phyloP scores from a whole-genome alignment of 805 yeast species.

The Suhomyces prunicola region DNA sequence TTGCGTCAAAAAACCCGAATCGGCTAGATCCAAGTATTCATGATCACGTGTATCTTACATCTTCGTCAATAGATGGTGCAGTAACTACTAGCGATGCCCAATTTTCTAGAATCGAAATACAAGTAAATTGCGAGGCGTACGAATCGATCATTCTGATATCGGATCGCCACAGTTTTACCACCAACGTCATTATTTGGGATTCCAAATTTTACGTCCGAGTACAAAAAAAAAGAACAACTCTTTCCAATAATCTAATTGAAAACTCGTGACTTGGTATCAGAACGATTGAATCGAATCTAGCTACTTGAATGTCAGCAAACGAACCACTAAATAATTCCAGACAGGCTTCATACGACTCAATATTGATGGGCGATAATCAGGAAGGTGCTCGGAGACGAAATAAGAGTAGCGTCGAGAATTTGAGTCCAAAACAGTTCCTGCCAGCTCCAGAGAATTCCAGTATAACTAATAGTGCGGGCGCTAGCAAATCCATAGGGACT shows the following conservation, averaged over 20 bases:
- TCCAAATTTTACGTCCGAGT: not conserved
- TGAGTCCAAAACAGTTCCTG: not conserved
- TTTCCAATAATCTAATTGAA: not conserved
- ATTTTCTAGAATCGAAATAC: not conserved
- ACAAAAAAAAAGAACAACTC: not conserved
- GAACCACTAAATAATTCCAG: not conserved
- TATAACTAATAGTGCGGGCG: not conserved
- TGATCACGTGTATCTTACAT: not conserved
- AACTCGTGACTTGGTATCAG: not conserved
- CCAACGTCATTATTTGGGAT: not conserved
- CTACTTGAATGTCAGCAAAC: not conserved
- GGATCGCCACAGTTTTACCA: not conserved
- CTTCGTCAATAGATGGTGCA: not conserved
- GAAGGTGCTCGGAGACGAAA: not conserved
- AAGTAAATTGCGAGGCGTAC: not conserved
- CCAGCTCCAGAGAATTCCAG: not conserved
- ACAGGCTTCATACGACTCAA: constrained; percentile 4
- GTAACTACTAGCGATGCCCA: not conserved
- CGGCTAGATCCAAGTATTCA: not conserved
- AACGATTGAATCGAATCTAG: not conserved
- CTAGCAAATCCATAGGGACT: not conserved
- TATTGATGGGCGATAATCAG: not conserved
- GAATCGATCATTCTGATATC: not conserved
- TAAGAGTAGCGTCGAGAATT: not conserved
- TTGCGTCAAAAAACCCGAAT: not conserved